phyloP scores from a whole-genome alignment of 305 asterid species.

The Rubia occidens region DNA sequence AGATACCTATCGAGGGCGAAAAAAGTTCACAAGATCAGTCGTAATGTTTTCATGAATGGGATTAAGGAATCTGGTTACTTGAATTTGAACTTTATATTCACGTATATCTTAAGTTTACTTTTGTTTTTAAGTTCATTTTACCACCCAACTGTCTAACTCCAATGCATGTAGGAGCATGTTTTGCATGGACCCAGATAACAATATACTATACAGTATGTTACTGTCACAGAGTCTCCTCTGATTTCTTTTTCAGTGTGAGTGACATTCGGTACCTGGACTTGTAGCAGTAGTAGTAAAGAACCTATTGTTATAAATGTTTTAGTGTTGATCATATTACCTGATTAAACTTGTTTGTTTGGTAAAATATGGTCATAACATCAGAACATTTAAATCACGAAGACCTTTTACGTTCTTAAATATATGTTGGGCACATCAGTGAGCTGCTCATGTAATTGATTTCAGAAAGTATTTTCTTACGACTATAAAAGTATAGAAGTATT shows the following conservation, averaged over 20 bases:
- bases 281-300: neutral
- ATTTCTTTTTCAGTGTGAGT: neutral
- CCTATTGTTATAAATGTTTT: too few species aligned
- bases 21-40: neutral
- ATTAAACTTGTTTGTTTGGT: neutral
- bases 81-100: neutral
- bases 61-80: neutral
- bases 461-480: neutral
- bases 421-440: neutral
- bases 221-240: neutral
- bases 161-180: neutral
- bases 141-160: neutral
- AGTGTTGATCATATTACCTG: neutral
- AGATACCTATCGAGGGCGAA: neutral
- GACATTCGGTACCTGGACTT: neutral
- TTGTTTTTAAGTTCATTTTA: neutral
- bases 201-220: neutral
- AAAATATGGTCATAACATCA: neutral
- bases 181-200: neutral
- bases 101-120: neutral
- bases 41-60: neutral
- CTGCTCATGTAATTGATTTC: neutral
- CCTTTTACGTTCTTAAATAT: neutral
- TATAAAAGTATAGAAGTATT: neutral
- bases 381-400: neutral